Conservation (phyloP, 2,329 filamentous ascomycete species). For the Juglanconis juglandina region DNA sequence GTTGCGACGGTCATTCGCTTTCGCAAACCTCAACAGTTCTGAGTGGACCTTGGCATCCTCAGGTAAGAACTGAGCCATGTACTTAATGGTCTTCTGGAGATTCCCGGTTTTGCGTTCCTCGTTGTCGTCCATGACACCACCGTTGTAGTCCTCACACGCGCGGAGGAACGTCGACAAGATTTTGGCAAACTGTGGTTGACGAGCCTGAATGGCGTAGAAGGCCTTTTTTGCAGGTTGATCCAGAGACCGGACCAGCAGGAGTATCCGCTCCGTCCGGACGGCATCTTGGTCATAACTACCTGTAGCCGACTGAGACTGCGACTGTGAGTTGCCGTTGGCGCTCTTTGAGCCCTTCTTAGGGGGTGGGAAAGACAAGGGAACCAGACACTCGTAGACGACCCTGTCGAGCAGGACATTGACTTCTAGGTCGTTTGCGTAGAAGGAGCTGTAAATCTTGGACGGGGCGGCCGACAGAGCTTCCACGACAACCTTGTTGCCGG, state of each 20-base stretch:
- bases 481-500: constrained; percentile 73
- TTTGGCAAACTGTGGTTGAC: constrained; percentile 71
- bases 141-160: constrained; percentile 86
- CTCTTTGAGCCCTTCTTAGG: constrained; percentile 63
- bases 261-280: constrained; percentile 77
- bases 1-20: constrained; percentile 80
- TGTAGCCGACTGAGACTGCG: constrained; percentile 30
- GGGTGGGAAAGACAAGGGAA: constrained; percentile 85
- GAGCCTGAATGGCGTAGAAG: constrained; percentile 80
- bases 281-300: constrained; percentile 63
- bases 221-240: constrained; percentile 77
- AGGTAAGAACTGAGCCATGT: constrained; percentile 70
- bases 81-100: constrained; percentile 69
- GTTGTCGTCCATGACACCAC: constrained; percentile 73
- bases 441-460: constrained; percentile 78
- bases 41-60: constrained; percentile 68
- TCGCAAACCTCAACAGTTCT: constrained; percentile 87
- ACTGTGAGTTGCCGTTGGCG: constrained; percentile 46
- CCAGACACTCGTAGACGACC: constrained; percentile 79
- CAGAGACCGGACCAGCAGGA: constrained; percentile 76
- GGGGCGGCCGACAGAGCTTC: constrained; percentile 78
- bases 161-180: constrained; percentile 74
- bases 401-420: constrained; percentile 81
- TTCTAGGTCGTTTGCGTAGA: constrained; percentile 85
- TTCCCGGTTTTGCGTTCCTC: constrained; percentile 66